Evolutionary conservation across 139 green algal species (phyloP).

Genomic region (Desmodesmus armatus): DNA sequence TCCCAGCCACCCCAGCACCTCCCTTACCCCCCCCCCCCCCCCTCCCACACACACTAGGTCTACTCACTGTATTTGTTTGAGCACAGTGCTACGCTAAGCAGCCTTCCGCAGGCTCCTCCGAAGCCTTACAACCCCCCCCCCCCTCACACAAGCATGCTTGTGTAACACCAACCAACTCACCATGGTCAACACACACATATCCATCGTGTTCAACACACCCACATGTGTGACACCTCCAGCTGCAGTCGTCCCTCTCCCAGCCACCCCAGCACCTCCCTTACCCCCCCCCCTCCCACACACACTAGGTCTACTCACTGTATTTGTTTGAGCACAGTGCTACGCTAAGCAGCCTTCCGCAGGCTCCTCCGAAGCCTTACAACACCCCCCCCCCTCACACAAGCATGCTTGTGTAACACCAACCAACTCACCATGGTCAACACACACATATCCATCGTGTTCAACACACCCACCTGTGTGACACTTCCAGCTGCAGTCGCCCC

Average conservation of each 20-base stretch:
- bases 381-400: background rate
- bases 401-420: background rate
- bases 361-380: background rate
- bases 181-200: too few relatives aligned
- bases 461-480: constrained; percentile 65
- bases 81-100: too few relatives aligned
- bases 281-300: background rate
- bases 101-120: too few relatives aligned
- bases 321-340: background rate
- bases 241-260: constrained; percentile 59
- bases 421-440: background rate
- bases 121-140: too few relatives aligned
- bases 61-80: too few relatives aligned
- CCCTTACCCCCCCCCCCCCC: background rate
- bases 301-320: background rate
- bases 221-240: constrained; percentile 73
- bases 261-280: constrained; percentile 37
- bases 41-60: too few relatives aligned
- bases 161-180: too few relatives aligned
- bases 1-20: background rate
- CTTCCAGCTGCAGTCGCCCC: constrained; percentile 62
- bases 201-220: too few relatives aligned
- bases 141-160: too few relatives aligned
- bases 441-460: background rate
- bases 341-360: background rate